Conservation (phyloP, 140 eudicot genomes). For the Senecio squalidus region DNA sequence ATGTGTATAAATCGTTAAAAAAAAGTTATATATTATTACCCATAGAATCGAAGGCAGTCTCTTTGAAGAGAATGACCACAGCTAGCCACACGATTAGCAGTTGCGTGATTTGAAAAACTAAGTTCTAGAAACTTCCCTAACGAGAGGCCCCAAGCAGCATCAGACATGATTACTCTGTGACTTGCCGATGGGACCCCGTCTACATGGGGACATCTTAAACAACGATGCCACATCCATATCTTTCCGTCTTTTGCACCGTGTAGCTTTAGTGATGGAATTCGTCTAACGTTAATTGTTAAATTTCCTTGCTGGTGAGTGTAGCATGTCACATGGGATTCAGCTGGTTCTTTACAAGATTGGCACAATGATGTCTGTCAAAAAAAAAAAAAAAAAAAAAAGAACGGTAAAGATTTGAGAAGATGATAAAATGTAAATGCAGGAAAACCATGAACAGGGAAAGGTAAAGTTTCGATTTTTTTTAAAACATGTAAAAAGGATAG, state of each 20-base stretch:
- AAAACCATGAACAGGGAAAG: background rate
- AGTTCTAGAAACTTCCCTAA: slow-evolving; percentile 97
- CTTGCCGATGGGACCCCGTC: slow-evolving; percentile 92
- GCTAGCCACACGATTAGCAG: slow-evolving; percentile 88
- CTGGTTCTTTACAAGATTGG: slow-evolving; percentile 70
- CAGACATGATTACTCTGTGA: slow-evolving; percentile 74
- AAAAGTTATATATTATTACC: slow-evolving; percentile 32
- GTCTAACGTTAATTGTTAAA: slow-evolving; percentile 75
- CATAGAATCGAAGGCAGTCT: slow-evolving; percentile 93
- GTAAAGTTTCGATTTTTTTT: background rate
- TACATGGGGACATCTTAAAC: slow-evolving; percentile 65
- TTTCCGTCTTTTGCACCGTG: slow-evolving; percentile 83
- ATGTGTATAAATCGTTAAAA: background rate
- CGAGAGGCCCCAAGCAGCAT: slow-evolving; percentile 99
- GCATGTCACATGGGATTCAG: slow-evolving; percentile 82
- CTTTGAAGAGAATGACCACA: slow-evolving; percentile 97
- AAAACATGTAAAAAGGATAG: background rate
- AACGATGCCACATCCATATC: slow-evolving; percentile 99
- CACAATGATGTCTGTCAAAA: slow-evolving; percentile 61
- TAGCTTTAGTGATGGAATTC: slow-evolving; percentile 56
- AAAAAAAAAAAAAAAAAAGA: background rate
- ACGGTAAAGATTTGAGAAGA: too few species aligned
- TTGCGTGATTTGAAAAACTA: slow-evolving; percentile 89
- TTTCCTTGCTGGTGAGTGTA: slow-evolving; percentile 94
- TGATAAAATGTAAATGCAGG: background rate